Percentiles rank a stretch among this genome's conserved stretches.
These are phyloP conservation scores for Climacium dendroides DNA, from an alignment of 225 moss, liverwort and hornwort species.

Conservation along the genomic window DNA sequence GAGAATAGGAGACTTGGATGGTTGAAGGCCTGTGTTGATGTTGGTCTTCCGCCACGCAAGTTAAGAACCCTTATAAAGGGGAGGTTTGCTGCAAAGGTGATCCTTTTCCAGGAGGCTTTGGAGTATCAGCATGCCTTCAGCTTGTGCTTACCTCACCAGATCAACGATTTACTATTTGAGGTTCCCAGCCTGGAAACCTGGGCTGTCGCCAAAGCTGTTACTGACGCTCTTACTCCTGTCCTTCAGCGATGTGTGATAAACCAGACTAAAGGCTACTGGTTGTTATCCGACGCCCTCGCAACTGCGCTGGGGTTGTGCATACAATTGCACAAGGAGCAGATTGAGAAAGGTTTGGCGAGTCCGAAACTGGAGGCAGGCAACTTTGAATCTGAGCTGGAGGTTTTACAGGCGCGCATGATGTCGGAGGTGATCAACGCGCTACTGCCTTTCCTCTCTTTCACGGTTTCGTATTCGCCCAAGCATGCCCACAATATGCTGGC, in stretches of 20 bases:
- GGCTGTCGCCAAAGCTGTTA: slow-evolving; percentile 21
- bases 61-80: slow-evolving; percentile 11
- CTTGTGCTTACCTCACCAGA: slow-evolving; percentile 7
- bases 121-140: slow-evolving; percentile 18
- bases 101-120: slow-evolving; percentile 22
- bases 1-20: slow-evolving; percentile 14
- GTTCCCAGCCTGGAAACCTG: slow-evolving; percentile 18
- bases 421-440: slow-evolving; percentile 27
- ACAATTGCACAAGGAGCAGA: slow-evolving; percentile 22
- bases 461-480: slow-evolving; percentile 16
- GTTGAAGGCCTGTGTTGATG: slow-evolving; percentile 30
- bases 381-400: slow-evolving; percentile 31
- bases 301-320: slow-evolving; percentile 34
- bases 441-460: slow-evolving; percentile 25
- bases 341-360: slow-evolving; percentile 14
- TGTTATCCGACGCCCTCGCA: slow-evolving; percentile 33
- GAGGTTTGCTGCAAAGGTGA: slow-evolving; percentile 25
- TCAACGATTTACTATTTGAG: not conserved
- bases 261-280: slow-evolving; percentile 27
- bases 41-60: slow-evolving; percentile 29
- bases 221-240: slow-evolving; percentile 16
- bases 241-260: slow-evolving; percentile 10
- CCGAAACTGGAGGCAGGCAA: slow-evolving; percentile 22
- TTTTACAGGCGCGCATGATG: slow-evolving; percentile 20
- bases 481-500: slow-evolving; percentile 42